Percentiles rank a stretch among this genome's conserved stretches.
Evolutionary conservation across 148 eudicot genomes (phyloP).

Genomic region (Silene latifolia): DNA sequence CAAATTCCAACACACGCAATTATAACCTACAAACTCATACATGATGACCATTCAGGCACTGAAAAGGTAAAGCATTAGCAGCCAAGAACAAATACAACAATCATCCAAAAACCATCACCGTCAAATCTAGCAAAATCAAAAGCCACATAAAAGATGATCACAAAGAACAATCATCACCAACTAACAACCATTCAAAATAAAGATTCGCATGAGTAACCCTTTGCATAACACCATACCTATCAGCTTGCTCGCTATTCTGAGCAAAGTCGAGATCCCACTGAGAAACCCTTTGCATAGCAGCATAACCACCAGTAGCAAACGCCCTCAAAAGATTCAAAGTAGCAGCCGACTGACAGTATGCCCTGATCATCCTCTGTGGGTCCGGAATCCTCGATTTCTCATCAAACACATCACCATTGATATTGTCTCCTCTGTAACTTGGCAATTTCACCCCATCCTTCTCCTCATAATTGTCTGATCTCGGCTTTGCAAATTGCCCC

Average conservation of each 20-base stretch:
- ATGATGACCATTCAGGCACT: not conserved
- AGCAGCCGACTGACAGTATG: slow-evolving; percentile 85
- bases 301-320: slow-evolving; percentile 91
- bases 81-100: not conserved
- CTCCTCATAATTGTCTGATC: slow-evolving; percentile 62
- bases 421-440: slow-evolving; percentile 64
- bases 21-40: not conserved
- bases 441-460: slow-evolving; percentile 61
- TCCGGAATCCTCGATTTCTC: slow-evolving; percentile 67
- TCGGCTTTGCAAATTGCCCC: slow-evolving; percentile 83
- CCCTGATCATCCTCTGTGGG: slow-evolving; percentile 90
- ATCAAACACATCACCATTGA: slow-evolving; percentile 56
- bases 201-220: not conserved
- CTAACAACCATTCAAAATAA: not conserved
- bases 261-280: slow-evolving; percentile 90
- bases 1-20: not conserved
- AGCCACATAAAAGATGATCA: not conserved
- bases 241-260: slow-evolving; percentile 81
- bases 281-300: slow-evolving; percentile 84
- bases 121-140: slow-evolving; percentile 7
- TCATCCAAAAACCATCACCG: not conserved
- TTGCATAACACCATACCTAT: slow-evolving; percentile 38
- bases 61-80: not conserved
- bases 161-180: not conserved
- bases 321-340: slow-evolving; percentile 89